Base-by-base conservation (phyloP, 192 early-diverging fungal genomes). In the Entomortierella parvispora region DNA sequence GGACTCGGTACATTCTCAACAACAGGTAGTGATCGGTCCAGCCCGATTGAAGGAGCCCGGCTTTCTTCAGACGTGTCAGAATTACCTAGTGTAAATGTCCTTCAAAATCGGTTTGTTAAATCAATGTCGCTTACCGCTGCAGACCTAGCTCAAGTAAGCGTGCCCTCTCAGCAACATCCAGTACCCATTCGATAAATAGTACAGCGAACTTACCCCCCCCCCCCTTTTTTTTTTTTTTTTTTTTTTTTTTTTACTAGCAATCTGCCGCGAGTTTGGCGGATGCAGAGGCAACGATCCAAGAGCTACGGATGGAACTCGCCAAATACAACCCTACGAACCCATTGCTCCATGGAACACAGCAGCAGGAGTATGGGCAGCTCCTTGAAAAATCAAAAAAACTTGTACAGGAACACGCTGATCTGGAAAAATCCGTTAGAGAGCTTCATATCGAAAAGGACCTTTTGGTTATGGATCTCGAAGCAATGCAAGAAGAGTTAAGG, bases 251-350 rank as follows among this genome's bases (percentile, higher is more conserved):
- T 55, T 15, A 14, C 10, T 50, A 63, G 61, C n/a, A 51, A 14
- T 20, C 49, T 28, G 26, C 34, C 22, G 22, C 32, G 20, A 3
- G 15, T 28, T 0, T 53, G 1, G 6, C 15, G 15, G 42, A 65
- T 0, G 51, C 51, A 26, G 49, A 63, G 20, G 22, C 51, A 10
- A 45, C 42, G 28, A 45, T 65, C 42, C 32, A 15, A 29, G 62
- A 65, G 50, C 51, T 65, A 26, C 49, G 51, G 26, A 65, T 65
- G 51, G 62, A 65, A 26, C 40, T 65, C 20, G 62, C 62, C 2
- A 65, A 65, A 28, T 65, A 65, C 28, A 65, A 65, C 14, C 62
- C 62, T 8, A 40, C 44, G 51, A 65, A 51, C 9, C 51, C 62
- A 15, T 20, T 65, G 32, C 51, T 65, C 12, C 62, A 55, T 55